A percentile compares a stretch with the other conserved stretches of the same genome.
Conservation (phyloP, 2,329 filamentous ascomycete species). For the Xylaria sp. region DNA sequence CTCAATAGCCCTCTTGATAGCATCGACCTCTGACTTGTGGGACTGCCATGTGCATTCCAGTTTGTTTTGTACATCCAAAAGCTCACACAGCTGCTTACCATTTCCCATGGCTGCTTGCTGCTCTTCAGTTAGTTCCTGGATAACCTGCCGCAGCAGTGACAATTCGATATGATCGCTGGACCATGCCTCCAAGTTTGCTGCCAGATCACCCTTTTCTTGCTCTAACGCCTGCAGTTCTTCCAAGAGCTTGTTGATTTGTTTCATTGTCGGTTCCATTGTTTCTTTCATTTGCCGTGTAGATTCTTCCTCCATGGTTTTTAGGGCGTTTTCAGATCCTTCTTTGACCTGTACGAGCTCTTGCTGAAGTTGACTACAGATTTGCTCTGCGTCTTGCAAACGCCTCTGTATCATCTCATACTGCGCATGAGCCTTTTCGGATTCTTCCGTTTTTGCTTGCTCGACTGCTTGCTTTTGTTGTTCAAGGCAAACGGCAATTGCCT, state of each 20-base stretch:
- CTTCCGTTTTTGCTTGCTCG: slow-evolving; percentile 48
- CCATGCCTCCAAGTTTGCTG: slow-evolving; percentile 40
- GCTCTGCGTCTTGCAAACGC: slow-evolving; percentile 40
- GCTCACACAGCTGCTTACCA: slow-evolving; percentile 36
- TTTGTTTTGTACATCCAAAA: slow-evolving; percentile 40
- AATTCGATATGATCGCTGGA: slow-evolving; percentile 37
- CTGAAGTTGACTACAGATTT: slow-evolving; percentile 41
- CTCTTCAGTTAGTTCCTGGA: slow-evolving; percentile 37
- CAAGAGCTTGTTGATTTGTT: slow-evolving; percentile 31
- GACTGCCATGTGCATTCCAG: slow-evolving; percentile 37
- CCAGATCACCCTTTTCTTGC: slow-evolving; percentile 34
- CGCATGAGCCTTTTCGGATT: slow-evolving; percentile 45
- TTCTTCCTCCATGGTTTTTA: slow-evolving; percentile 34
- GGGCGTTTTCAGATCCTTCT: slow-evolving; percentile 29
- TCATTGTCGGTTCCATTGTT: slow-evolving; percentile 24
- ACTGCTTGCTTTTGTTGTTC: slow-evolving; percentile 43
- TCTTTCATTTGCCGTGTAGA: slow-evolving; percentile 32
- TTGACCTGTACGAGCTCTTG: slow-evolving; percentile 46
- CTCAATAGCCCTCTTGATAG: slow-evolving; percentile 25
- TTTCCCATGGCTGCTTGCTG: slow-evolving; percentile 38
- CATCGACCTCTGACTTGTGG: slow-evolving; percentile 32
- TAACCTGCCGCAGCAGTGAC: slow-evolving; percentile 37
- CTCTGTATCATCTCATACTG: slow-evolving; percentile 45
- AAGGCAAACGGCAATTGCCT: slow-evolving; percentile 24
- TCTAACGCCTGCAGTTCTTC: slow-evolving; percentile 33